Base-by-base conservation (phyloP, 2,329 filamentous ascomycete species). In the Epichloe hybrida region DNA sequence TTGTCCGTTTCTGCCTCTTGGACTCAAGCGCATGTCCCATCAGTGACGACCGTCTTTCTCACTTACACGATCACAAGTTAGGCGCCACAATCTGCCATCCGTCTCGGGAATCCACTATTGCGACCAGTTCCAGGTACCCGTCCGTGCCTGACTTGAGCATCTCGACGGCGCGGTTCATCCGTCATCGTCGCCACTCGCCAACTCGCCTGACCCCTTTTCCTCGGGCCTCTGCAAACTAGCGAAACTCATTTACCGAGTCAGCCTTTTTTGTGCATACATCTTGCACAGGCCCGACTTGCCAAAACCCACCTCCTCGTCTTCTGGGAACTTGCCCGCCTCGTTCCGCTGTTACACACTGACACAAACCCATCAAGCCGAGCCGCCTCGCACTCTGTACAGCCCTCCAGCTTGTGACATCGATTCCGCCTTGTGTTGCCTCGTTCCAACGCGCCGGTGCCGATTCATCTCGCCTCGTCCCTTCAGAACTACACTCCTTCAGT, bases 371-470 rank as follows among this genome's bases (percentile, higher is more conserved):
- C 40, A 50, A 56, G 37, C 52, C 53, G 53, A 54, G 52, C 49
- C 42, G 48, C 35, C 44, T 43, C 43, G 47, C 49, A 47, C 42
- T 41, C 50, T 50, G 51, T 49, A 41, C 48, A 40, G 42, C 50
- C 34, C 23, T 47, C 35, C 52, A 55, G 54, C 56, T 61, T 40
- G 57, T 58, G 57, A 62, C 63, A 63, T 56, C 54, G 54, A 55
- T 52, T 50, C 59, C 56, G 57, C 59, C 52, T 62, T 61, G 63
- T 65, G 62, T 62, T 58, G 58, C 63, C 57, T 57, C 43, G 55
- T 55, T 46, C 55, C 60, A 62, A 62, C 62, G 57, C 62, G 54
- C 55, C 56, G 64, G 64, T 67, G 59, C 59, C 63, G 64, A 64
- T 54, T 53, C 53, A 57, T 60, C 54, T 62, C 61, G 59, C 57